phyloP scores from a whole-genome alignment of 1,284 basidiomycete genomes.

The Macrocystidia cucumis region DNA sequence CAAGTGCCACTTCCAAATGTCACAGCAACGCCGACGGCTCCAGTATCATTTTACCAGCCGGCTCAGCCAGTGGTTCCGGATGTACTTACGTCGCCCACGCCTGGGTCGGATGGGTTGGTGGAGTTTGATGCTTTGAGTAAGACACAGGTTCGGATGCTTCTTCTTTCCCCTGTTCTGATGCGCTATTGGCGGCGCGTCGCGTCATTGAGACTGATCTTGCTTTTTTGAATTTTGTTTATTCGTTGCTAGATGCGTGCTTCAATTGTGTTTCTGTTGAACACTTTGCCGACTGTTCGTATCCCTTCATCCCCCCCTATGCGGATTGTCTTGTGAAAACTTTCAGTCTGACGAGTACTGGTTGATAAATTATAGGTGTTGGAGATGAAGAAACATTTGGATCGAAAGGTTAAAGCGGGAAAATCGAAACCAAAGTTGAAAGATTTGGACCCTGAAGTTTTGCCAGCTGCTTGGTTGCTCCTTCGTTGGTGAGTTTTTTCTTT shows the following conservation, averaged over 20 bases:
- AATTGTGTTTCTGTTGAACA: conserved; percentile 34
- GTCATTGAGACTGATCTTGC: background rate
- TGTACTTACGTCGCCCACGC: conserved; percentile 4
- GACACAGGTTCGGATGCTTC: conserved; percentile 20
- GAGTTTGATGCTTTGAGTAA: conserved; percentile 41
- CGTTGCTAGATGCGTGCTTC: conserved; percentile 34
- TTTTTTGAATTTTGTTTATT: background rate
- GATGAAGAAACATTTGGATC: conserved; percentile 48
- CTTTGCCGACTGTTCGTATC: conserved; percentile 36
- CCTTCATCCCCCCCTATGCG: background rate
- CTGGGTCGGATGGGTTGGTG: conserved; percentile 28
- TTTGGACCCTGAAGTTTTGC: conserved; percentile 34
- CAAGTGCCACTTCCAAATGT: conserved; percentile 31
- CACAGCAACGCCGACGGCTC: conserved; percentile 5
- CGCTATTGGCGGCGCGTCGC: too few relatives aligned
- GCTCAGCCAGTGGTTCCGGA: conserved; percentile 4
- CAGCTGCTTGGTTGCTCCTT: conserved; percentile 53
- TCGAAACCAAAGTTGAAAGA: conserved; percentile 42
- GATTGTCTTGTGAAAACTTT: background rate
- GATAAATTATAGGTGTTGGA: conserved; percentile 30
- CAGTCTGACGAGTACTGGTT: conserved; percentile 1
- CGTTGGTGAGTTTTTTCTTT: conserved; percentile 35
- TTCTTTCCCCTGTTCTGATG: background rate
- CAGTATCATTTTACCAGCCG: background rate
- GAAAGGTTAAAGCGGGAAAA: conserved; percentile 37